Evolutionary conservation across 2,329 filamentous ascomycete species (phyloP).

Genomic region (Stylonectria norvegica): DNA sequence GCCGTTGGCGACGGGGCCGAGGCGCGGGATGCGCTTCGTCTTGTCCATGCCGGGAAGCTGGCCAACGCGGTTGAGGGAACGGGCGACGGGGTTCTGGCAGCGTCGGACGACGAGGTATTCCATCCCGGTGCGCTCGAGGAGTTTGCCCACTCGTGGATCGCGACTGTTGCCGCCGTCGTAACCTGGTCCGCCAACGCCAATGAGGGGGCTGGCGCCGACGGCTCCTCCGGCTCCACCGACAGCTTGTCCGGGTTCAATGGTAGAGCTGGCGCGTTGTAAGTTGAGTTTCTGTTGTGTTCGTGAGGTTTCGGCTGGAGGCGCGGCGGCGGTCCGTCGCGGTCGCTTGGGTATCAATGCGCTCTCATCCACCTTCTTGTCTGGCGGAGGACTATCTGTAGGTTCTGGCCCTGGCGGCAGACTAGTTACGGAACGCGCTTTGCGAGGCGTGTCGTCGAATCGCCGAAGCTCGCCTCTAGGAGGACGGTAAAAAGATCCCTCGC

Average conservation of each 20-base stretch:
- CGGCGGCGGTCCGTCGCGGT: slow-evolving; percentile 38
- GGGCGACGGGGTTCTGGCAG: slow-evolving; percentile 66
- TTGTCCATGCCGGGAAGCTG: slow-evolving; percentile 51
- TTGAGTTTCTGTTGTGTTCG: slow-evolving; percentile 74
- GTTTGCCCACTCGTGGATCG: slow-evolving; percentile 61
- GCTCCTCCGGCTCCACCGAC: slow-evolving; percentile 35
- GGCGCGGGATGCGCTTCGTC: slow-evolving; percentile 46
- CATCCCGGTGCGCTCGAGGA: slow-evolving; percentile 66
- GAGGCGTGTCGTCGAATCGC: slow-evolving; percentile 32
- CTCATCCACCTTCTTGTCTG: slow-evolving; percentile 35
- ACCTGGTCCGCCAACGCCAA: slow-evolving; percentile 52
- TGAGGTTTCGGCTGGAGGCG: slow-evolving; percentile 53
- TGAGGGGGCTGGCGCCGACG: slow-evolving; percentile 44
- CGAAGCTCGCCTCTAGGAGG: slow-evolving; percentile 30
- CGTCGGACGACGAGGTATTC: slow-evolving; percentile 72
- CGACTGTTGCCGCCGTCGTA: slow-evolving; percentile 49
- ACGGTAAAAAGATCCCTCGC: slow-evolving; percentile 52
- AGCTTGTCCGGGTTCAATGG: slow-evolving; percentile 60
- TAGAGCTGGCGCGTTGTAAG: slow-evolving; percentile 68
- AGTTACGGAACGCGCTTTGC: slow-evolving; percentile 42
- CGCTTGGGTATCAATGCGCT: slow-evolving; percentile 47
- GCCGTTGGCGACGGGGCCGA: slow-evolving; percentile 37
- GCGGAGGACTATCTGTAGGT: slow-evolving; percentile 14
- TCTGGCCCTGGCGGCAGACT: slow-evolving; percentile 31
- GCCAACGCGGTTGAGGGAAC: slow-evolving; percentile 50